Evolutionary conservation across 176 grass and related monocot species (phyloP).

Genomic region (Puya raimondii): DNA sequence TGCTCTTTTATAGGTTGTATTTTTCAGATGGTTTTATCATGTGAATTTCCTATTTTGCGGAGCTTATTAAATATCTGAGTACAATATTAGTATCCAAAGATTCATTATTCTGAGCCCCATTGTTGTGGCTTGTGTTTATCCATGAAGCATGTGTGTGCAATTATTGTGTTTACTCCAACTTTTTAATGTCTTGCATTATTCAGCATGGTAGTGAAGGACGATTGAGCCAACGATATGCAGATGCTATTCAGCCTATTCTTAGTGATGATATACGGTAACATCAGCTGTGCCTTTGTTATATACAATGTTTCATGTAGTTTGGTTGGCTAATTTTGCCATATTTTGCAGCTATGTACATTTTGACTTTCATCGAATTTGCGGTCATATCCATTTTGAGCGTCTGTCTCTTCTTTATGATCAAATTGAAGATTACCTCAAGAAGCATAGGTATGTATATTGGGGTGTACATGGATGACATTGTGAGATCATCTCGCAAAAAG

Average conservation of each 20-base stretch:
- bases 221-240: slow-evolving; percentile 68
- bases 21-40: too few relatives aligned
- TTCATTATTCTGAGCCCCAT: not conserved
- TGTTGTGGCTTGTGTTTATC: not conserved
- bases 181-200: slow-evolving; percentile 21
- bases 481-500: not conserved
- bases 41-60: too few relatives aligned
- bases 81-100: too few relatives aligned
- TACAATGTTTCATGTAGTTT: slow-evolving; percentile 12
- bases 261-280: slow-evolving; percentile 72
- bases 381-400: slow-evolving; percentile 91
- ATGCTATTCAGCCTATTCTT: slow-evolving; percentile 64
- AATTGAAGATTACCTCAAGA: slow-evolving; percentile 71
- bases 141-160: not conserved
- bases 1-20: too few relatives aligned
- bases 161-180: not conserved
- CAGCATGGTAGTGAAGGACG: slow-evolving; percentile 85
- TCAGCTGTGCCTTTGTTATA: not conserved
- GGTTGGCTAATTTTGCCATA: slow-evolving; percentile 12
- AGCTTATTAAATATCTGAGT: too few relatives aligned
- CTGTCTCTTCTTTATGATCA: slow-evolving; percentile 85
- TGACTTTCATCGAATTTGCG: slow-evolving; percentile 90
- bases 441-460: slow-evolving; percentile 51
- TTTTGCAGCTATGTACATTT: slow-evolving; percentile 85
- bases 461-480: not conserved